These are phyloP conservation scores for Colletotrichum sp. DNA, from an alignment of 2,329 filamentous ascomycete species.

Conservation along the genomic window DNA sequence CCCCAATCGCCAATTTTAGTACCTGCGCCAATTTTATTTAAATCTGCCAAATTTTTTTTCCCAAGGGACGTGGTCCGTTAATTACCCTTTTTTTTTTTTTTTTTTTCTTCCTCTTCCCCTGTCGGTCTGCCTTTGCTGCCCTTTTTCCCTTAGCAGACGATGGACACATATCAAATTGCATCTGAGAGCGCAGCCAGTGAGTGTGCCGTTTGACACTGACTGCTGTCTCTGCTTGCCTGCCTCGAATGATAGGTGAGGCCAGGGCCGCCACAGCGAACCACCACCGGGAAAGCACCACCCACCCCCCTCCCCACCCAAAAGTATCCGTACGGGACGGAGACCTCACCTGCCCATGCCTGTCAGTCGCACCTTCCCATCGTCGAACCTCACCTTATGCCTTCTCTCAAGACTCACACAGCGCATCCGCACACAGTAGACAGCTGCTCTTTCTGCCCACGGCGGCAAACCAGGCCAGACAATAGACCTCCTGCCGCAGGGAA, in stretches of 20 bases:
- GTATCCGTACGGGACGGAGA: conserved; percentile 6
- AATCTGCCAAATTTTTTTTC: background rate
- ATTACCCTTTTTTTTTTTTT: background rate
- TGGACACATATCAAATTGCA: background rate
- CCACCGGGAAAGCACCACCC: background rate
- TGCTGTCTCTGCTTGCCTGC: background rate
- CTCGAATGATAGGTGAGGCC: background rate
- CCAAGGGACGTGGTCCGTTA: background rate
- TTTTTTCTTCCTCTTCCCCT: background rate
- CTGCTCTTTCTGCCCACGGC: background rate
- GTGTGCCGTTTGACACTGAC: conserved; percentile 5
- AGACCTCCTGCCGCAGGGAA: background rate
- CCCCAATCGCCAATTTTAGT: background rate
- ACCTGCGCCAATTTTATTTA: background rate
- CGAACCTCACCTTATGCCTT: background rate
- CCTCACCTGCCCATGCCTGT: background rate
- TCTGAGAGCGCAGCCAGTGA: background rate
- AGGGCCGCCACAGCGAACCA: background rate
- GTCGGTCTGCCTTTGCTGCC: background rate
- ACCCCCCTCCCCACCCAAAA: conserved; percentile 1
- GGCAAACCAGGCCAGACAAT: background rate
- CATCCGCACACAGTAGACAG: background rate
- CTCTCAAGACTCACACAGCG: background rate
- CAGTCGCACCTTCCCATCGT: conserved; percentile 1
- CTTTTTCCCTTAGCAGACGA: background rate